phyloP scores from a whole-genome alignment of 2,329 filamentous ascomycete genomes.

The Ceratocystis albifundus region DNA sequence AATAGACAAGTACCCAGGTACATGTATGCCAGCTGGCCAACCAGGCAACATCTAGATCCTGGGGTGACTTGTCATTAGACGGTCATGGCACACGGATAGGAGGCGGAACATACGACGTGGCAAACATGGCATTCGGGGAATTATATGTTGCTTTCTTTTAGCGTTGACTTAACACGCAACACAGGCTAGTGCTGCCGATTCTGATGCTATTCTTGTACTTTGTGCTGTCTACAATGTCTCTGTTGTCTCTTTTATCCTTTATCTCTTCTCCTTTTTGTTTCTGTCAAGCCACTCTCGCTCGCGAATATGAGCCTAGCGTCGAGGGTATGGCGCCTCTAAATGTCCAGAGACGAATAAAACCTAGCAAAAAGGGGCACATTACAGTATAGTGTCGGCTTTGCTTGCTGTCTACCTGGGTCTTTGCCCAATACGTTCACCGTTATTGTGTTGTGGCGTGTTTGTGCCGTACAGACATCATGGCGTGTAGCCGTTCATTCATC shows the following conservation, averaged over 20 bases:
- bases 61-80: background rate
- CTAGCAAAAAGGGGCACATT: background rate
- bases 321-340: background rate
- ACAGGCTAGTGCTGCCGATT: background rate
- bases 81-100: background rate
- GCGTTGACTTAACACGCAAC: background rate
- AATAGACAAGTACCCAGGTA: background rate
- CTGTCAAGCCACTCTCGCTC: background rate
- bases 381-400: background rate
- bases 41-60: background rate
- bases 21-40: constrained; percentile 5
- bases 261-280: background rate
- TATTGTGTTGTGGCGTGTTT: constrained; percentile 6
- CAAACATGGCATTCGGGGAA: background rate
- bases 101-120: background rate
- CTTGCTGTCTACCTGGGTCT: background rate
- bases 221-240: background rate
- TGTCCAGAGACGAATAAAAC: background rate
- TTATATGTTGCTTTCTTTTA: background rate
- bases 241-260: background rate
- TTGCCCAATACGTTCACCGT: background rate
- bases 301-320: background rate
- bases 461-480: background rate
- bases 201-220: background rate
- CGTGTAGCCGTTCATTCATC: background rate